Evolutionary conservation across 208 protist genomes (phyloP).

Genomic region (Acanthamoeba castellanii): DNA sequence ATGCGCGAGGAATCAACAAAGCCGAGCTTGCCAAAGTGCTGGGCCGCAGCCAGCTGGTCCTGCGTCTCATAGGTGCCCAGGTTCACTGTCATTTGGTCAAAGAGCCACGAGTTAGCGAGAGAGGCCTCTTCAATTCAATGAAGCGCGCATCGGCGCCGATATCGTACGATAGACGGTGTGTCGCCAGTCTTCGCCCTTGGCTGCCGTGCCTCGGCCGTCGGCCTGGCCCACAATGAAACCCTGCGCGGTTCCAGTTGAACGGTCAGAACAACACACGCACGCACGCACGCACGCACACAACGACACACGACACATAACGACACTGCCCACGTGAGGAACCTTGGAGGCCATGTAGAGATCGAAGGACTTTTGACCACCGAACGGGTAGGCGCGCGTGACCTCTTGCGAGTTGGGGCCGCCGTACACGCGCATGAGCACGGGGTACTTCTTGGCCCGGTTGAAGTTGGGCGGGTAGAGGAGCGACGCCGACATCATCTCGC

Average conservation of each 20-base stretch:
- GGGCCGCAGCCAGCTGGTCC: slow-evolving; percentile 18
- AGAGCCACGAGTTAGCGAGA: too few species aligned
- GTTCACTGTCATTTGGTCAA: background rate
- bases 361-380: slow-evolving; percentile 7
- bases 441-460: background rate
- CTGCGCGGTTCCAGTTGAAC: background rate
- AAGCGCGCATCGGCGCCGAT: too few species aligned
- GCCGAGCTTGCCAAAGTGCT: background rate
- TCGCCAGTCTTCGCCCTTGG: slow-evolving; percentile 35
- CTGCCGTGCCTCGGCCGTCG: slow-evolving; percentile 28
- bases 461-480: slow-evolving; percentile 42
- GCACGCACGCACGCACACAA: background rate
- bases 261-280: too few species aligned
- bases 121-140: too few species aligned
- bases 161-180: slow-evolving; percentile 17
- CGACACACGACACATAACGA: too few species aligned
- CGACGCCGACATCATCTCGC: background rate
- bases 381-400: background rate
- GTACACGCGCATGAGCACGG: slow-evolving; percentile 33
- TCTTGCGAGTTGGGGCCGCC: slow-evolving; percentile 14
- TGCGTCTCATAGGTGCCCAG: background rate
- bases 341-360: slow-evolving; percentile 32
- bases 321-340: background rate
- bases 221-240: background rate
- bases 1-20: background rate